Percentiles rank a stretch among this genome's conserved stretches.
Conservation (phyloP, 2,329 filamentous ascomycete species). For the Aureobasidium namibiae region DNA sequence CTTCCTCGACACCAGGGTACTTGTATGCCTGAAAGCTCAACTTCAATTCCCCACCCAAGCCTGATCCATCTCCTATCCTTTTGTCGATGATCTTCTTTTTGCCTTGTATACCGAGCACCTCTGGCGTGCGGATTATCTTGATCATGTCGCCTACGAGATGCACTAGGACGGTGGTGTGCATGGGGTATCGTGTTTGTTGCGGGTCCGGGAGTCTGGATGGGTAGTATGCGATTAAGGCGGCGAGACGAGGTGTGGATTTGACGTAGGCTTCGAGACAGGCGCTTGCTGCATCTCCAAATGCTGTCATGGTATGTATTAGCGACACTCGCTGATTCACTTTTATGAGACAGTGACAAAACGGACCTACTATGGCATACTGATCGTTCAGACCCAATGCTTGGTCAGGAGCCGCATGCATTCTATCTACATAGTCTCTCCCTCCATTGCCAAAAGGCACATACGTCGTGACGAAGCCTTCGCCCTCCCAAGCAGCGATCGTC, state of each 20-base stretch:
- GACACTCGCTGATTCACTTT: too few relatives aligned
- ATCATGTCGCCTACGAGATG: conserved; percentile 46
- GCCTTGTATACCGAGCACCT: conserved; percentile 45
- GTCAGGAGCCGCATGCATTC: conserved; percentile 44
- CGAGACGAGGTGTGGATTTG: conserved; percentile 48
- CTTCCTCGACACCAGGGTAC: conserved; percentile 49
- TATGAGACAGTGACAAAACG: conserved; percentile 15
- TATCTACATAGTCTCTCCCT: conserved; percentile 38
- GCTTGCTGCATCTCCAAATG: conserved; percentile 55
- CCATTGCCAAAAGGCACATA: conserved; percentile 48
- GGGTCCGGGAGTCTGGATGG: conserved; percentile 49
- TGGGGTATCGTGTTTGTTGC: conserved; percentile 35
- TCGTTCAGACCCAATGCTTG: conserved; percentile 50
- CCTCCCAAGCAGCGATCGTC: conserved; percentile 46
- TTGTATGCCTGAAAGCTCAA: conserved; percentile 38
- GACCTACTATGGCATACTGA: conserved; percentile 56
- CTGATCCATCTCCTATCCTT: conserved; percentile 42
- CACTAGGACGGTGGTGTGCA: conserved; percentile 42
- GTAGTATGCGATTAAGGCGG: conserved; percentile 56
- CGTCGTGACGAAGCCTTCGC: conserved; percentile 52
- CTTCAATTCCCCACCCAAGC: conserved; percentile 39
- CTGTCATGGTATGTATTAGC: conserved; percentile 28
- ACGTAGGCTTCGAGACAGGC: conserved; percentile 50
- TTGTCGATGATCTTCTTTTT: conserved; percentile 42
- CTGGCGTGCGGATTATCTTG: conserved; percentile 41